phyloP scores from a whole-genome alignment of 2,329 filamentous ascomycete species.

The Cytospora chrysosperma region DNA sequence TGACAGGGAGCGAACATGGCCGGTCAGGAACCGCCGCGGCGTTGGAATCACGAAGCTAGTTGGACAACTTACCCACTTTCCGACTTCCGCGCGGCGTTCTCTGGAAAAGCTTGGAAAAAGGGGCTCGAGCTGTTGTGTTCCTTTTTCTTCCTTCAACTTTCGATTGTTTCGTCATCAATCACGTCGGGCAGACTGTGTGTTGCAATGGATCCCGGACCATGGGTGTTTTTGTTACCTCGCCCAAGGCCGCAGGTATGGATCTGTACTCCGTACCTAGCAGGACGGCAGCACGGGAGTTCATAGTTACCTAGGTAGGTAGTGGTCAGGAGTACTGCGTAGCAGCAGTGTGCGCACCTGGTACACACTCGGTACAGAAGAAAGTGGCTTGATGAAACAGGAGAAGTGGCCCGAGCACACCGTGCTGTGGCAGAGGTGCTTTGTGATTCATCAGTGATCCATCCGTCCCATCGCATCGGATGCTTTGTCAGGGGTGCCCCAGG shows the following conservation, averaged over 20 bases:
- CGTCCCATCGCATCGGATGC: constrained; percentile 1
- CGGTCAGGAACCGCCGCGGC: constrained; percentile 16
- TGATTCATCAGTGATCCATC: neutral
- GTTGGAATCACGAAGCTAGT: constrained; percentile 18
- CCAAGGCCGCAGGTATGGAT: neutral
- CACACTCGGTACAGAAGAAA: neutral
- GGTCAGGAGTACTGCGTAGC: too few relatives aligned
- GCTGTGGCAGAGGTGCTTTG: neutral
- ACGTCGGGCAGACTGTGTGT: neutral
- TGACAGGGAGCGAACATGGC: constrained; percentile 5
- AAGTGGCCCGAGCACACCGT: constrained; percentile 8
- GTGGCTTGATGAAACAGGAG: constrained; percentile 17
- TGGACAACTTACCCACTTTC: constrained; percentile 1
- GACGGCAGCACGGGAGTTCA: too few relatives aligned
- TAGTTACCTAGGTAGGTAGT: too few relatives aligned
- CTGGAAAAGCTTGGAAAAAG: neutral
- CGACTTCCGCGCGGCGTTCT: constrained; percentile 1
- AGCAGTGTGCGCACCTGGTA: too few relatives aligned
- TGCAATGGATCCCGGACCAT: neutral
- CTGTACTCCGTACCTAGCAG: neutral
- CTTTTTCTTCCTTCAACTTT: neutral
- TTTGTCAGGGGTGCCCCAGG: neutral
- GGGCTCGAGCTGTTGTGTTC: neutral
- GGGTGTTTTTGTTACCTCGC: neutral
- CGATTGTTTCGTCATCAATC: neutral